Evolutionary conservation across 1,284 basidiomycete genomes (phyloP).

Genomic region (Spongispora temasekensis): DNA sequence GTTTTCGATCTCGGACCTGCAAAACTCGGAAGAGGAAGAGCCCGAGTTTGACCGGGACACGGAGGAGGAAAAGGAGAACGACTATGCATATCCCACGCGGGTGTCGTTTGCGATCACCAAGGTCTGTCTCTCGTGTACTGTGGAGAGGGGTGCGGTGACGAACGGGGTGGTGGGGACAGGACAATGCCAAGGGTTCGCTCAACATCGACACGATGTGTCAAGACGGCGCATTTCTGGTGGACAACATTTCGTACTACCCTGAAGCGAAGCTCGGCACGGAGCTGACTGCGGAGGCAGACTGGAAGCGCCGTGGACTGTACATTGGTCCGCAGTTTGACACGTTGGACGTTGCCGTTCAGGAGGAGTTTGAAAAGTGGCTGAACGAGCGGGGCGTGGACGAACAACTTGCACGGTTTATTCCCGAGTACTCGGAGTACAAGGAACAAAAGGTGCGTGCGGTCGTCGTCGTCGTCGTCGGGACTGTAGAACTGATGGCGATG

Average conservation of each 20-base stretch:
- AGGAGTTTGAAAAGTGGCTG: constrained; percentile 40
- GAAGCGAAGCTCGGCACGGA: constrained; percentile 75
- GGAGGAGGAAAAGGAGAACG: constrained; percentile 42
- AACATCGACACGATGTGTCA: constrained; percentile 82
- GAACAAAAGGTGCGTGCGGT: constrained; percentile 73
- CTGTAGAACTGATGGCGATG: constrained; percentile 12
- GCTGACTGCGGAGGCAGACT: constrained; percentile 88
- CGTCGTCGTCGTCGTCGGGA: constrained; percentile 1
- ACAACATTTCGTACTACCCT: constrained; percentile 88
- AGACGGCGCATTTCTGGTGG: constrained; percentile 83
- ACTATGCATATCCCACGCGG: constrained; percentile 69
- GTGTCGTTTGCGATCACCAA: constrained; percentile 85
- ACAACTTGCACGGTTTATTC: constrained; percentile 77
- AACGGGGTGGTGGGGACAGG: constrained; percentile 31
- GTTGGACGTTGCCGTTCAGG: constrained; percentile 82
- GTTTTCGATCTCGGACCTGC: constrained; percentile 83
- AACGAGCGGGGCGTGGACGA: constrained; percentile 78
- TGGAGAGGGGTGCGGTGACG: constrained; percentile 6
- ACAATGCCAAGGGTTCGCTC: constrained; percentile 59
- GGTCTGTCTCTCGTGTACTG: constrained; percentile 39
- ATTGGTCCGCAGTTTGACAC: constrained; percentile 95
- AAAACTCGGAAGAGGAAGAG: constrained; percentile 45
- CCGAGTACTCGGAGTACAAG: constrained; percentile 85
- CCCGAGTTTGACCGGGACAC: constrained; percentile 46
- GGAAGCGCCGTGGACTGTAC: constrained; percentile 89